Conservation (phyloP, 495 filamentous ascomycete species). For the Penicillium egyptiacum region DNA sequence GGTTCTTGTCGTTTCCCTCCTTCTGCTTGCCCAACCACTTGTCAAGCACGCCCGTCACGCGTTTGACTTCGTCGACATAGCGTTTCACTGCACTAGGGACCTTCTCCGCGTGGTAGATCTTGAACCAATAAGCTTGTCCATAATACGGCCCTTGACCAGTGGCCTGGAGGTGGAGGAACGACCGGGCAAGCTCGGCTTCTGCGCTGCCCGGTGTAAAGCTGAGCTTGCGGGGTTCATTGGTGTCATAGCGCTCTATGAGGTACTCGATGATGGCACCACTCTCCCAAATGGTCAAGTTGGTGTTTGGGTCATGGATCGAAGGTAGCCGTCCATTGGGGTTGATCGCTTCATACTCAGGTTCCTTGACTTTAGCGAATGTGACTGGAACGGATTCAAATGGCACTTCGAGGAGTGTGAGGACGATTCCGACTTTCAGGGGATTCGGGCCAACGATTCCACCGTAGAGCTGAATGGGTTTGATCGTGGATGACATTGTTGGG, state of each 20-base stretch:
- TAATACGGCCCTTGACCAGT: slow-evolving; percentile 62
- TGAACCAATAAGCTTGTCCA: slow-evolving; percentile 54
- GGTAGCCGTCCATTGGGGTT: slow-evolving; percentile 66
- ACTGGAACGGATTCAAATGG: slow-evolving; percentile 46
- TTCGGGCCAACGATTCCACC: slow-evolving; percentile 45
- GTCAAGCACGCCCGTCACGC: slow-evolving; percentile 57
- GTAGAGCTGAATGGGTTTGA: slow-evolving; percentile 13
- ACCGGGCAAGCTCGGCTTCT: slow-evolving; percentile 48
- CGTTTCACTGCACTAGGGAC: slow-evolving; percentile 53
- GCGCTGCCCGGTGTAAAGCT: slow-evolving; percentile 43
- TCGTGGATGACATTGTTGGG: background rate
- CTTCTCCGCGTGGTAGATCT: slow-evolving; percentile 49
- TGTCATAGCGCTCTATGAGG: slow-evolving; percentile 62
- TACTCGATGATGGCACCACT: slow-evolving; percentile 67
- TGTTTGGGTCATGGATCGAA: slow-evolving; percentile 61
- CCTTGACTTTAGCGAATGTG: slow-evolving; percentile 53
- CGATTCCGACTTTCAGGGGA: slow-evolving; percentile 56
- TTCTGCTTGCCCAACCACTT: slow-evolving; percentile 42
- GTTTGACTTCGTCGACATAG: slow-evolving; percentile 55
- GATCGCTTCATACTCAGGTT: slow-evolving; percentile 45
- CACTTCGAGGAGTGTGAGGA: slow-evolving; percentile 59
- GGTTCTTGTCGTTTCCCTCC: slow-evolving; percentile 29
- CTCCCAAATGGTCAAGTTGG: slow-evolving; percentile 60
- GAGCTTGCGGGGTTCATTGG: slow-evolving; percentile 44
- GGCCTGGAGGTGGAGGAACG: slow-evolving; percentile 40